Evolutionary conservation across 495 filamentous ascomycete genomes (phyloP).

Genomic region (Trichoderma erinaceum): DNA sequence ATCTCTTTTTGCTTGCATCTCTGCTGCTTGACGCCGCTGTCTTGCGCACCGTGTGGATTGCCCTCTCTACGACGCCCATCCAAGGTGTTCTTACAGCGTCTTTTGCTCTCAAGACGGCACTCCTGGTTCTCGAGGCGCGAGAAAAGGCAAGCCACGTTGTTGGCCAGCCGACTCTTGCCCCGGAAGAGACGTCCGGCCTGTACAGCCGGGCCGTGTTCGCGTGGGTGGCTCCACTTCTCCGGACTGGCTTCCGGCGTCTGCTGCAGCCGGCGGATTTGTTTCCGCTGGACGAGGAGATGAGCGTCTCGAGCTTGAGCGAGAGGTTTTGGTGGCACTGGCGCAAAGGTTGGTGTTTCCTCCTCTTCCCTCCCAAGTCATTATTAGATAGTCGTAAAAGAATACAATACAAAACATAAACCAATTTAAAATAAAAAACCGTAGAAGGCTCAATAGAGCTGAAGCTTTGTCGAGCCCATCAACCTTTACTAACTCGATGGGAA

Average conservation of each 20-base stretch:
- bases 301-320: background rate
- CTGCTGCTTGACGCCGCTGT: constrained; percentile 50
- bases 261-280: constrained; percentile 42
- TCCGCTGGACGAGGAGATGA: constrained; percentile 16
- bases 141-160: constrained; percentile 23
- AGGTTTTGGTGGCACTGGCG: constrained; percentile 12
- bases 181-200: constrained; percentile 51
- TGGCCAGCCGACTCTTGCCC: constrained; percentile 30
- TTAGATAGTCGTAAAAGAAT: constrained; percentile 11
- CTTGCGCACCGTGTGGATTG: constrained; percentile 50
- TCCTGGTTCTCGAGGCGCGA: constrained; percentile 46
- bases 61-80: constrained; percentile 17
- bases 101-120: constrained; percentile 38
- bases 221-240: constrained; percentile 55
- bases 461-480: background rate
- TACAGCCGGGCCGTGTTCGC: constrained; percentile 48
- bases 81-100: constrained; percentile 37
- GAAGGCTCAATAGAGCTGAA: background rate
- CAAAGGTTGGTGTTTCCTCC: background rate
- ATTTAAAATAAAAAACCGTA: background rate
- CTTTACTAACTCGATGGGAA: background rate
- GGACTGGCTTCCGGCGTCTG: constrained; percentile 37
- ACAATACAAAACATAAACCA: background rate
- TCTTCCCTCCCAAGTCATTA: background rate
- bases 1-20: constrained; percentile 51